phyloP scores from a whole-genome alignment of 495 filamentous ascomycete genomes.

The Aspergillus funiculosus region DNA sequence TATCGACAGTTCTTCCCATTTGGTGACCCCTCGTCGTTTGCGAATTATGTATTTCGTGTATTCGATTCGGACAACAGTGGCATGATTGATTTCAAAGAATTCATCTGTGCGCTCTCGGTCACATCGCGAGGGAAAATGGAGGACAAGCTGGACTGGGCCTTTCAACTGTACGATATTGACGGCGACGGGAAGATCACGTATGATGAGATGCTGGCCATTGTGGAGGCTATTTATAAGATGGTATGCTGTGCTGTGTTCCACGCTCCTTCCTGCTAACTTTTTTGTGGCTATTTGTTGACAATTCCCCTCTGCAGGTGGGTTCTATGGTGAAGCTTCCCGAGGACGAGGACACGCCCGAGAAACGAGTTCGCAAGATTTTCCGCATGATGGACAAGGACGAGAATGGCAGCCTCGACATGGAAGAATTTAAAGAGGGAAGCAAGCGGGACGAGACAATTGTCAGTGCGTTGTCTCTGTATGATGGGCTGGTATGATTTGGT shows the following conservation, averaged over 20 bases:
- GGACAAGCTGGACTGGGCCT: slow-evolving; percentile 98
- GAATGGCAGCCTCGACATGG: slow-evolving; percentile 86
- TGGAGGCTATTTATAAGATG: slow-evolving; percentile 99
- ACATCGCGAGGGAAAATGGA: slow-evolving; percentile 97
- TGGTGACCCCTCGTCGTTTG: slow-evolving; percentile 92
- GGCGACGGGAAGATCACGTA: slow-evolving; percentile 98
- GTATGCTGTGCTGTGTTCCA: slow-evolving; percentile 41
- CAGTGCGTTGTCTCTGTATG: slow-evolving; percentile 90
- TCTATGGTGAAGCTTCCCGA: slow-evolving; percentile 98
- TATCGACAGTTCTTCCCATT: slow-evolving; percentile 99
- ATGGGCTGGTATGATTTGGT: slow-evolving; percentile 73
- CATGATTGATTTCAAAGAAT: slow-evolving; percentile 98
- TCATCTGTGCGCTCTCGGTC: slow-evolving; percentile 96
- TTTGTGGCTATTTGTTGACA: slow-evolving; percentile 12
- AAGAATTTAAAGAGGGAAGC: slow-evolving; percentile 98
- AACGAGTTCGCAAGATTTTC: slow-evolving; percentile 97
- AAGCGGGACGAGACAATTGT: slow-evolving; percentile 99
- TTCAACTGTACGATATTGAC: slow-evolving; percentile 98
- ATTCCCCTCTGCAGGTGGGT: slow-evolving; percentile 65
- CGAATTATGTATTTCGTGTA: slow-evolving; percentile 98
- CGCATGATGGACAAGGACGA: slow-evolving; percentile 99
- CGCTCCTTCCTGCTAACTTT: background rate
- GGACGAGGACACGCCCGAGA: slow-evolving; percentile 98
- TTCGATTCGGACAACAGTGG: slow-evolving; percentile 97
- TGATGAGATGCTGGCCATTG: slow-evolving; percentile 97